phyloP scores from a whole-genome alignment of 441 rosid species.

The Cnidoscolus chayamansa region DNA sequence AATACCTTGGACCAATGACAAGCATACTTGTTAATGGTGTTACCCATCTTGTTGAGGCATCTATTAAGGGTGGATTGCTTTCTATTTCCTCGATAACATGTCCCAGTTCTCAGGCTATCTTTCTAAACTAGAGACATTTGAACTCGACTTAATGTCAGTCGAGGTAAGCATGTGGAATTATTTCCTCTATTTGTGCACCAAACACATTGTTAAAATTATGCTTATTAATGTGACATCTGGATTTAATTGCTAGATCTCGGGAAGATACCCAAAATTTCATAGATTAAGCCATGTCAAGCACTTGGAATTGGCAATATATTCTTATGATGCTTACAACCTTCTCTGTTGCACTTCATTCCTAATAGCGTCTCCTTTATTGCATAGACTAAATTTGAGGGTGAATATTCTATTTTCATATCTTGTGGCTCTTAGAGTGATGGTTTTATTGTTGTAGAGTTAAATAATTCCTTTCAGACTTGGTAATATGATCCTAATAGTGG shows the following conservation, averaged over 20 bases:
- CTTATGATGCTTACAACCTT: neutral
- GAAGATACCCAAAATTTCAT: neutral
- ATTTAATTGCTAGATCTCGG: neutral
- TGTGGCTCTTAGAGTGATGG: too few relatives aligned
- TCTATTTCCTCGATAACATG: constrained; percentile 2
- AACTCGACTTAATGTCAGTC: neutral
- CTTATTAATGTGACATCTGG: neutral
- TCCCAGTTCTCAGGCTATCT: neutral
- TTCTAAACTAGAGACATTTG: neutral
- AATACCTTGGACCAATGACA: neutral
- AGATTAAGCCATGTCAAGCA: constrained; percentile 8
- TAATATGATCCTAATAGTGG: too few relatives aligned
- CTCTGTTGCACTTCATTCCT: constrained; percentile 1
- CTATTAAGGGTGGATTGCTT: neutral
- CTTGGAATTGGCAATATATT: neutral
- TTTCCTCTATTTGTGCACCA: neutral
- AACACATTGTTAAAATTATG: neutral
- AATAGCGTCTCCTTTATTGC: neutral
- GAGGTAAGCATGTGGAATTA: neutral
- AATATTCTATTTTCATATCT: neutral
- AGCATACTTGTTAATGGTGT: neutral
- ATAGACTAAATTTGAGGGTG: neutral
- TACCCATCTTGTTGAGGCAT: neutral
- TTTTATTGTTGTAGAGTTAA: too few relatives aligned
- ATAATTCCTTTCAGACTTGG: too few relatives aligned